Percentiles rank a stretch among this genome's conserved stretches.
Evolutionary conservation across 2,329 filamentous ascomycete genomes (phyloP).

Genomic region (Stromatinia cepivora): DNA sequence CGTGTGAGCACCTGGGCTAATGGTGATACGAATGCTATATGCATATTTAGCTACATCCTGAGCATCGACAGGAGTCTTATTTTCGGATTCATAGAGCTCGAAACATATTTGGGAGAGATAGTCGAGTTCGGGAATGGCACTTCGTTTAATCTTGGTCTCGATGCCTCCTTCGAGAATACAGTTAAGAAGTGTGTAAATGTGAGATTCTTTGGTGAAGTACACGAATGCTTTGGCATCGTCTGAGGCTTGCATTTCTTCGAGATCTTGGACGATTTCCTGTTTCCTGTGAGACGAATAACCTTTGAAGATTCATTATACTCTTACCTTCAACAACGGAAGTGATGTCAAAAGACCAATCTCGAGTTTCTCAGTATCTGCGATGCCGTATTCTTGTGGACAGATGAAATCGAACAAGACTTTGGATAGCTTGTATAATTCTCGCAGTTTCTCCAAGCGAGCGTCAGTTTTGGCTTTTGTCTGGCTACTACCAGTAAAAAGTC

Average conservation of each 20-base stretch:
- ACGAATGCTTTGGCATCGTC: conserved; percentile 94
- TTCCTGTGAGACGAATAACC: conserved; percentile 24
- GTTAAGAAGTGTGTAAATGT: conserved; percentile 97
- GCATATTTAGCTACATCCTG: conserved; percentile 57
- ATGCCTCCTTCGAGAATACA: conserved; percentile 97
- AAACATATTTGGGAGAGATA: conserved; percentile 98
- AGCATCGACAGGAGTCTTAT: conserved; percentile 45
- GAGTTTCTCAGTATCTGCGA: conserved; percentile 93
- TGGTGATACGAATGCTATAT: conserved; percentile 94
- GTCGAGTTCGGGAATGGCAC: conserved; percentile 93
- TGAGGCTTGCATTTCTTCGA: conserved; percentile 95
- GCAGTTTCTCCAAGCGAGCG: conserved; percentile 79
- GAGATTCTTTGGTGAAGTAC: conserved; percentile 98
- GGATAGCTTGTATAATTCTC: conserved; percentile 88
- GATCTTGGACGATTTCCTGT: conserved; percentile 89
- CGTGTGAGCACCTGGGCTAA: conserved; percentile 93
- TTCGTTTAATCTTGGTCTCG: conserved; percentile 93
- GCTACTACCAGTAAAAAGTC: conserved; percentile 76
- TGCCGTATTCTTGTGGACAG: conserved; percentile 96
- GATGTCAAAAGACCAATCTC: conserved; percentile 96
- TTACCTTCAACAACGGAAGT: conserved; percentile 72
- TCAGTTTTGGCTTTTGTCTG: conserved; percentile 79
- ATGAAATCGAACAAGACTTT: conserved; percentile 99
- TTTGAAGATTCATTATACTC: not conserved
- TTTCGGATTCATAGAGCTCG: conserved; percentile 94